Base-by-base conservation (phyloP, 2,329 filamentous ascomycete species). In the Cadophora sp. region DNA sequence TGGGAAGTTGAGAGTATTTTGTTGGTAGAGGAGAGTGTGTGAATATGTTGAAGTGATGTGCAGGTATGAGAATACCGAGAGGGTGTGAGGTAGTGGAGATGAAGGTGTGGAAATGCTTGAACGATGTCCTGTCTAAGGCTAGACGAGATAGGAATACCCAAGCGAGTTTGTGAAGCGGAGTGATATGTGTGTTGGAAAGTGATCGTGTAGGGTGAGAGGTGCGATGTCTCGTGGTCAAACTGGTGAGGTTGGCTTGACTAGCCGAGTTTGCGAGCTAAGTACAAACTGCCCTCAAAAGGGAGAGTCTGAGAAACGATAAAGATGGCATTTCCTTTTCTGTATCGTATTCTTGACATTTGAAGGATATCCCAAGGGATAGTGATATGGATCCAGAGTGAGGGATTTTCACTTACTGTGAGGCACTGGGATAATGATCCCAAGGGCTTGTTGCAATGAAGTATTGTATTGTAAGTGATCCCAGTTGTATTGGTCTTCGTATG, bases 21-120 rank as follows among this genome's bases (percentile, higher is more conserved):
- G 45, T 13, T 22, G 30, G 16, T 39, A 55, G 33, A 56, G 11
- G 30, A 39, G 30, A n/a, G 11, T 50, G 41, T 22, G 22, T 36
- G 22, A 27, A 36, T 55, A 33, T 20, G 16, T n/a, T n/a, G 50
- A 55, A 55, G 50, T 55, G 51, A 39, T 56, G 33, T 20, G 27
- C 14, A 39, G 18, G 8, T n/a, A 22, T 27, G 24, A 1, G 53
- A n/a, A 41, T 24, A 14, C 53, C 22, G n/a, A 58, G 11, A 5
- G 14, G 2, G 7, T 39, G 20, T 4, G 55, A 41, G n/a, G 22
- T 41, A 2, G 33, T 3, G 20, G n/a, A 27, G 22, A 33, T 58
- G 36, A 27, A 20, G 1, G 20, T 27, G 20, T 58, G 13, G 9
- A 18, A 41, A 18, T 58, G 36, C 33, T 24, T 14, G 3, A 22